These are phyloP conservation scores for Colletotrichum sp. DNA, from an alignment of 2,329 filamentous ascomycete genomes.

Conservation along the genomic window DNA sequence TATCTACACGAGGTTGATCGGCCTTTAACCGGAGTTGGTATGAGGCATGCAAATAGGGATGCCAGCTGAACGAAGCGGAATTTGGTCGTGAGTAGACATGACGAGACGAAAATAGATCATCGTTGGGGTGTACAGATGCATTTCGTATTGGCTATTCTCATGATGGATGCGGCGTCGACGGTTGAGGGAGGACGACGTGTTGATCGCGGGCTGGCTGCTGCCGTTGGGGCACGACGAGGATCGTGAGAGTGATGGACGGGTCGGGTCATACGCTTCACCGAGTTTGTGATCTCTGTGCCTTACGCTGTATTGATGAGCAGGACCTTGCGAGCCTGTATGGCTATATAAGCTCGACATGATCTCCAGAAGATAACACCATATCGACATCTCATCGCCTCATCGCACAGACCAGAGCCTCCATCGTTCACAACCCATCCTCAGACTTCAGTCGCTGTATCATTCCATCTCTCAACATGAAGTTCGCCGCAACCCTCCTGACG, in stretches of 20 bases:
- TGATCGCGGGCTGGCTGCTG: neutral
- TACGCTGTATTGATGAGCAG: neutral
- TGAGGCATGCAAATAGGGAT: neutral
- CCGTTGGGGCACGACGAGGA: neutral
- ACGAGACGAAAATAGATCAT: neutral
- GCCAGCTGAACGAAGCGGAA: neutral
- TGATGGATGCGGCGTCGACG: neutral
- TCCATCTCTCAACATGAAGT: slow-evolving; percentile 24
- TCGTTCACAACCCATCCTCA: neutral
- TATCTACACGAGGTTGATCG: neutral
- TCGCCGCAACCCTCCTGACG: slow-evolving; percentile 1
- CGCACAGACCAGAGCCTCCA: neutral
- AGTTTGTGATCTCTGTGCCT: neutral
- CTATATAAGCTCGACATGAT: neutral
- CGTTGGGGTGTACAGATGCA: neutral
- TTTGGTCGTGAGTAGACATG: neutral
- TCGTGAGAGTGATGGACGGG: neutral
- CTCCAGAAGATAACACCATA: neutral
- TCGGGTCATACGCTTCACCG: neutral
- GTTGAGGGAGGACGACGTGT: neutral
- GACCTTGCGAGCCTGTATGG: neutral
- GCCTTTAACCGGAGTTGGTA: neutral
- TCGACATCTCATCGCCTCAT: neutral
- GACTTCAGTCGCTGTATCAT: neutral
- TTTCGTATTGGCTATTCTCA: neutral